Percentiles rank a stretch among this genome's conserved stretches.
Evolutionary conservation across 208 protist species (phyloP).

Genomic region (Leishmania aethiopica): DNA sequence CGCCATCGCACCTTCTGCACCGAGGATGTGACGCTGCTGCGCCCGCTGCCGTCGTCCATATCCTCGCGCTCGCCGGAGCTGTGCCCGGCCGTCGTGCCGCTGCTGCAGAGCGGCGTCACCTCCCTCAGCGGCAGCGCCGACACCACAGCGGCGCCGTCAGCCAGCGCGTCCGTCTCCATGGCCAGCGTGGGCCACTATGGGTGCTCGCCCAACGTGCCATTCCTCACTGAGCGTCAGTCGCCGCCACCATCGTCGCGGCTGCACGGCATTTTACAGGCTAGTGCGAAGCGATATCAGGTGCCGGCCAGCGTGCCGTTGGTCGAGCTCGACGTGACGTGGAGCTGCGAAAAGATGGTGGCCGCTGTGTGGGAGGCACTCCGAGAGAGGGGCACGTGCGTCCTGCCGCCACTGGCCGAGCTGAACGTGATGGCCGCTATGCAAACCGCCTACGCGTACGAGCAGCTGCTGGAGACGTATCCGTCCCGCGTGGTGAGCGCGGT

Average conservation of each 20-base stretch:
- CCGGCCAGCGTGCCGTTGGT: slow-evolving; percentile 39
- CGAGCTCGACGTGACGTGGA: slow-evolving; percentile 55
- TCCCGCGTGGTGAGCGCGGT: slow-evolving; percentile 37
- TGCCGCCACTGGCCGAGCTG: slow-evolving; percentile 48
- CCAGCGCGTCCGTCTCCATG: not conserved
- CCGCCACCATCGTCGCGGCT: slow-evolving; percentile 29
- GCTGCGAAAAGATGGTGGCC: slow-evolving; percentile 17
- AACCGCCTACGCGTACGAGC: slow-evolving; percentile 48
- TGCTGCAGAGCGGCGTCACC: not conserved
- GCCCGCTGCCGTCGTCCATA: not conserved
- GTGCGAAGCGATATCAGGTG: slow-evolving; percentile 37
- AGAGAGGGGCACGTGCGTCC: slow-evolving; percentile 31
- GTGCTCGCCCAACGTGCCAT: not conserved
- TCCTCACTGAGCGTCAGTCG: not conserved
- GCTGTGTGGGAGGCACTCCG: slow-evolving; percentile 54
- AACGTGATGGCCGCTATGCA: slow-evolving; percentile 37
- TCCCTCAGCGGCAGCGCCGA: not conserved
- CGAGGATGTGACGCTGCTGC: slow-evolving; percentile 2
- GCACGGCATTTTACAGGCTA: slow-evolving; percentile 50
- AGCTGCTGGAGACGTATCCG: slow-evolving; percentile 41
- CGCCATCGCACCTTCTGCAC: slow-evolving; percentile 63
- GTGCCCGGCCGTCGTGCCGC: slow-evolving; percentile 3
- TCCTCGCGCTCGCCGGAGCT: slow-evolving; percentile 24
- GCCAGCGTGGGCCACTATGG: not conserved
- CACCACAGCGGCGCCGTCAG: slow-evolving; percentile 1